Conservation (phyloP, 352 stramenopile species). For the Thraustochytrium sp. region DNA sequence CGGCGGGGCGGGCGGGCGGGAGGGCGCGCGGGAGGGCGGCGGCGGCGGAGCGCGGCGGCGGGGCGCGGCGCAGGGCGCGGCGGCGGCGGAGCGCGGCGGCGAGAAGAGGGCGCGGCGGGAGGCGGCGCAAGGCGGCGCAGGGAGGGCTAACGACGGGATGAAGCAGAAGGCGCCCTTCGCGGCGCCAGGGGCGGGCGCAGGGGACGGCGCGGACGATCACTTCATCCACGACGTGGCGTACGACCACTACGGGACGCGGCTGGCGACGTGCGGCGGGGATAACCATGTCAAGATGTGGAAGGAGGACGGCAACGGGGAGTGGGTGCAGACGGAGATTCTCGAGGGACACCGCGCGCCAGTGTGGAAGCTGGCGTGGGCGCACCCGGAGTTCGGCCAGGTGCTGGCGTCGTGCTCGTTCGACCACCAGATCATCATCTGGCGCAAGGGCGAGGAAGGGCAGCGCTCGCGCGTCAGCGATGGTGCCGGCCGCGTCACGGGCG, state of each 20-base stretch:
- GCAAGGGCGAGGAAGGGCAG: no score
- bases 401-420: conserved; percentile 86
- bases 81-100: no score
- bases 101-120: no score
- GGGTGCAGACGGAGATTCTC: conserved; percentile 57
- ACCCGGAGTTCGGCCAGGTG: conserved; percentile 91
- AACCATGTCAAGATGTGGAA: conserved; percentile 81
- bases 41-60: no score
- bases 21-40: no score
- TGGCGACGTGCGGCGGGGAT: conserved; percentile 82
- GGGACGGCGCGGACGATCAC: conserved; percentile 56
- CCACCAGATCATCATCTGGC: conserved; percentile 86
- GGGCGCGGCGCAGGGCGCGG: no score
- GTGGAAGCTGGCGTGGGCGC: conserved; percentile 85
- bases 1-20: no score
- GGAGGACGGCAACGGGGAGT: conserved; percentile 66
- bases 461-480: no score
- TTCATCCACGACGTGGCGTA: conserved; percentile 86
- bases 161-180: not conserved
- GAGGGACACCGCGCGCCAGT: conserved; percentile 82
- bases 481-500: no score
- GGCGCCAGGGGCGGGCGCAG: not conserved
- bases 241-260: conserved; percentile 80
- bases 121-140: no score
- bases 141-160: no score